Base-by-base conservation (phyloP, 2,329 filamentous ascomycete species). In the Ceratocystiopsis minuta region DNA sequence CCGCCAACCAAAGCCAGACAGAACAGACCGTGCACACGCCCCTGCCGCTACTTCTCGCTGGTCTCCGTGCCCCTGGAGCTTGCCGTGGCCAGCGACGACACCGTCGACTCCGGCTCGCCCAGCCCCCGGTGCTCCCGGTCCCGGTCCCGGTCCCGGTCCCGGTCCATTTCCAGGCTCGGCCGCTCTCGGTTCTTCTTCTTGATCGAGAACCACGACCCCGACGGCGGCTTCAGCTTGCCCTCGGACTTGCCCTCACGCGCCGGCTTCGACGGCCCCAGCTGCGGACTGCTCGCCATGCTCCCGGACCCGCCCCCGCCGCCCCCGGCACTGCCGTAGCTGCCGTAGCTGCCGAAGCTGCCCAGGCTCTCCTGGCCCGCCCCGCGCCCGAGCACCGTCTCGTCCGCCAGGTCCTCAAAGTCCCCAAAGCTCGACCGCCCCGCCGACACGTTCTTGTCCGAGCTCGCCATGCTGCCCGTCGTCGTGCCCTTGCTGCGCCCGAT, bases 171-270 rank as follows among this genome's bases (percentile, higher is more conserved):
- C 48, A 68, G 50, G 48, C 67, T 70, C 50, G 72, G 69, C 58
- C 68, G 71, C 37, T 72, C 68, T 49, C 66, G 70, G 48, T 64
- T 67, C 55, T 70, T 73, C 60, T 74, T 75, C 58, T 72, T 74
- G 53, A 72, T 72, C 36, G 68, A 66, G 53, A 72, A 72, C 49
- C 69, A 64, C 65, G 68, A 71, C 36, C 60, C 60, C 12, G 46
- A 37, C 24, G 24, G 24, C 34, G 42, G 32, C 42, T 61, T 63
- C 44, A 68, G 66, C 51, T 70, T 64, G 41, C 65, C 54, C 46
- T 58, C 58, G 16, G 51, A 15, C 37, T 40, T 37, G 35, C 39
- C 20, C 6, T 48, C 53, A 13, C 51, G 50, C 13, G 6, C 24
- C 20, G 63, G 66, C 49, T 61, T 64, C 24, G 61, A 60, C 18